A percentile compares a stretch with the other conserved stretches of the same genome.
phyloP scores from a whole-genome alignment of 2,329 filamentous ascomycete species.

The Tricladium varicosporioides region DNA sequence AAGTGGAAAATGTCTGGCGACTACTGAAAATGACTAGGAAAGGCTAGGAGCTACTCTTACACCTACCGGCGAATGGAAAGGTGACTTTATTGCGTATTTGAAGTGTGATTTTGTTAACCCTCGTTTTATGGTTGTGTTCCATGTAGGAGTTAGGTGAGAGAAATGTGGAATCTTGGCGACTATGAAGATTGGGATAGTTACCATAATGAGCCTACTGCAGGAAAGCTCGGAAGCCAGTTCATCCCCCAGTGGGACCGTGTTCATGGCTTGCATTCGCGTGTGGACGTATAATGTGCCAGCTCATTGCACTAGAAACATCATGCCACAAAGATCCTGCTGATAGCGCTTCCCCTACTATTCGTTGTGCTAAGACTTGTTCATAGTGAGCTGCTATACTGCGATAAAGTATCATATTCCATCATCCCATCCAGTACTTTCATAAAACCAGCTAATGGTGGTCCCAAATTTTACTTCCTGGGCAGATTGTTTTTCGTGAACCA shows the following conservation, averaged over 20 bases:
- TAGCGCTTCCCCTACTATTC: neutral
- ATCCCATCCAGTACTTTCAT: neutral
- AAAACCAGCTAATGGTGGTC: neutral
- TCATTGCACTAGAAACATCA: neutral
- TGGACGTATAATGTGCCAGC: neutral
- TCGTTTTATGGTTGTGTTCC: no score
- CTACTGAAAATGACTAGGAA: no score
- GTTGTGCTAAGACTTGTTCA: neutral
- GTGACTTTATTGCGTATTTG: no score
- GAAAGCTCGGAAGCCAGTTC: neutral
- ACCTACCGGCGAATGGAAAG: no score
- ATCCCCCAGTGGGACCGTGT: neutral
- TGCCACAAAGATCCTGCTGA: neutral
- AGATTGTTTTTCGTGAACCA: neutral
- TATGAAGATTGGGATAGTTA: neutral
- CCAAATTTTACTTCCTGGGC: neutral
- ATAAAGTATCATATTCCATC: neutral
- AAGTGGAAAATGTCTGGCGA: no score
- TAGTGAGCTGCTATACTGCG: neutral
- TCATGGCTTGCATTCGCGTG: neutral
- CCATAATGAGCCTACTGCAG: neutral
- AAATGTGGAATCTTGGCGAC: neutral
- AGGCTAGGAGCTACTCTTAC: no score
- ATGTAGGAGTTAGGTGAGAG: no score
- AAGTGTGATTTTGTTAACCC: no score